A percentile compares a stretch with the other conserved stretches of the same genome.
Evolutionary conservation across 495 filamentous ascomycete species (phyloP).

Genomic region (Hyaloscypha bicolor): DNA sequence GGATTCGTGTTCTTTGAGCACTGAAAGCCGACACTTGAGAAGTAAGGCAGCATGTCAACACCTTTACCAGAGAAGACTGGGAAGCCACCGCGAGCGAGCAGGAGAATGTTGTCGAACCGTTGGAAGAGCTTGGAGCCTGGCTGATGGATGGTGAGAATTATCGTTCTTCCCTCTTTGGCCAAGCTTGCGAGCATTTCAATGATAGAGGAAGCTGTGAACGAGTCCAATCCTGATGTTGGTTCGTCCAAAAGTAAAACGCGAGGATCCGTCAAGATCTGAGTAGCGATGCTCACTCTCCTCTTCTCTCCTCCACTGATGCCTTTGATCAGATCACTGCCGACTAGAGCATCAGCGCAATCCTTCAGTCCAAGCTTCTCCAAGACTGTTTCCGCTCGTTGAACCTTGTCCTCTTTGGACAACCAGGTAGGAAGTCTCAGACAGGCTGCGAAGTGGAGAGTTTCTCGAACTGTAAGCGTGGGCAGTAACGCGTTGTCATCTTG

Average conservation of each 20-base stretch:
- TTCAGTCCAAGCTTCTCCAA: conserved; percentile 73
- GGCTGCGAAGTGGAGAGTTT: conserved; percentile 69
- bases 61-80: conserved; percentile 65
- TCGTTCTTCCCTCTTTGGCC: conserved; percentile 70
- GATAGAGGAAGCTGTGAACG: conserved; percentile 75
- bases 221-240: conserved; percentile 73
- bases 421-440: conserved; percentile 65
- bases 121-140: conserved; percentile 69
- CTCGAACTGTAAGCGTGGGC: conserved; percentile 70
- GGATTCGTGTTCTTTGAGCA: conserved; percentile 70
- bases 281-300: conserved; percentile 69
- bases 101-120: conserved; percentile 66
- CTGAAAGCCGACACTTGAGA: conserved; percentile 55
- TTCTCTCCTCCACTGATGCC: conserved; percentile 80
- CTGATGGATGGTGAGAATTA: conserved; percentile 75
- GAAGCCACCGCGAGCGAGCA: conserved; percentile 66
- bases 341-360: conserved; percentile 72
- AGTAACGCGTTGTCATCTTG: conserved; percentile 74
- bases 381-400: conserved; percentile 65
- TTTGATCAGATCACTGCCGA: conserved; percentile 69
- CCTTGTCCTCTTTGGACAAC: conserved; percentile 65
- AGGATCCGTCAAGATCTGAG: conserved; percentile 73
- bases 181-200: conserved; percentile 66
- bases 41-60: conserved; percentile 64
- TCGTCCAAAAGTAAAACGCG: conserved; percentile 70